These are phyloP conservation scores for Xylaria castorea DNA, from an alignment of 495 filamentous ascomycete genomes.

Conservation along the genomic window DNA sequence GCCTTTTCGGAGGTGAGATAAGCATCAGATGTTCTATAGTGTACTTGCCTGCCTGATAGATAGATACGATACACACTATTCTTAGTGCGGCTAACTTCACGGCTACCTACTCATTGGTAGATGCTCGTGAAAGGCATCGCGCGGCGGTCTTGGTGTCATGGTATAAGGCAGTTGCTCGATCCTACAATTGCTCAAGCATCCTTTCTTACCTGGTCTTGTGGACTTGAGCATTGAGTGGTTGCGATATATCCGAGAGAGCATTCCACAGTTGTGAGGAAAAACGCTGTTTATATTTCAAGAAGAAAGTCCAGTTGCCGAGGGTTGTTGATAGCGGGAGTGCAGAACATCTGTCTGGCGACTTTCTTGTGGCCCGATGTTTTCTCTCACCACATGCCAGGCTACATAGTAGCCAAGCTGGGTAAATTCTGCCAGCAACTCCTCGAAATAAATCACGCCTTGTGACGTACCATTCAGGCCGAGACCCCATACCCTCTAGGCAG, in stretches of 20 bases:
- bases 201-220: neutral
- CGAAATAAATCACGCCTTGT: neutral
- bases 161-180: neutral
- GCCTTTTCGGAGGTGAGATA: neutral
- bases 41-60: neutral
- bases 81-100: neutral
- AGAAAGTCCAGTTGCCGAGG: neutral
- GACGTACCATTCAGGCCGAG: neutral
- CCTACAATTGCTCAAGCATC: neutral
- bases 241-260: neutral
- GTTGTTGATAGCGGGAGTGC: neutral
- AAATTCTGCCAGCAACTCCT: neutral
- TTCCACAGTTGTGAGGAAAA: neutral
- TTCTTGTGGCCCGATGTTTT: neutral
- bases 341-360: neutral
- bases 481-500: neutral
- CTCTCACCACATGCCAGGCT: neutral
- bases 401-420: constrained; percentile 19
- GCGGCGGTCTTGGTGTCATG: neutral
- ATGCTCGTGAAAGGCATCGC: neutral
- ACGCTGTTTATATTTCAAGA: too few relatives aligned
- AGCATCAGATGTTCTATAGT: neutral
- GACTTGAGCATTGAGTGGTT: neutral
- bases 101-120: neutral
- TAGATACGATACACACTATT: neutral